phyloP scores from a whole-genome alignment of 768 basidiomycete species.

The Lactarius sp. region DNA sequence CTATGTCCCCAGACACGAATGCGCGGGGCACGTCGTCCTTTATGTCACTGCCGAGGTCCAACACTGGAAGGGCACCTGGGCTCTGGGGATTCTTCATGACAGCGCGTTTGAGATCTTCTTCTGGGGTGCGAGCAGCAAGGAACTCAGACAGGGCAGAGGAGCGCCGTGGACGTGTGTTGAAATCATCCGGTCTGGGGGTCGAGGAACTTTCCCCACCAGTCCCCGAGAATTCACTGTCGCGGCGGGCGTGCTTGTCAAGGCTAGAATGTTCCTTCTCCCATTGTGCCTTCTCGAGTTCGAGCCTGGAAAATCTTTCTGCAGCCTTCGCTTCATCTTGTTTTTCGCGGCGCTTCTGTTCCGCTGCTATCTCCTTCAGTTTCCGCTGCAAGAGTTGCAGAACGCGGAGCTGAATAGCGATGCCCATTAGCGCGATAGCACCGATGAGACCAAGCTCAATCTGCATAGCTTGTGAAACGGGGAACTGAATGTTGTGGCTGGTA shows the following conservation, averaged over 20 bases:
- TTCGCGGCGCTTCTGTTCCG: conserved; percentile 67
- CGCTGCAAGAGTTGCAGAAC: conserved; percentile 74
- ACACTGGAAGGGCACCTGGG: conserved; percentile 55
- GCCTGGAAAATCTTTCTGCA: conserved; percentile 57
- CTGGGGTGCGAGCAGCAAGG: conserved; percentile 53
- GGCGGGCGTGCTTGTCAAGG: conserved; percentile 52
- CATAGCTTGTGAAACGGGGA: conserved; percentile 87
- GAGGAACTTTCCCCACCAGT: conserved; percentile 38
- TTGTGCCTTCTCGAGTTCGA: conserved; percentile 65
- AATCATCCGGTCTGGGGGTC: conserved; percentile 46
- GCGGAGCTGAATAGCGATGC: conserved; percentile 84
- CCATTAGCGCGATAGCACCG: conserved; percentile 78
- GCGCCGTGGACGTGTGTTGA: conserved; percentile 54
- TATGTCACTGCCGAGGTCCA: conserved; percentile 73
- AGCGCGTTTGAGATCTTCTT: conserved; percentile 56
- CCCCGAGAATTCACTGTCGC: conserved; percentile 59
- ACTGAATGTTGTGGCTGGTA: conserved; percentile 56
- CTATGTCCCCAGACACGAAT: conserved; percentile 46
- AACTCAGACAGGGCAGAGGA: conserved; percentile 72
- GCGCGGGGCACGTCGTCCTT: conserved; percentile 68
- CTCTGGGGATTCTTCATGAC: conserved; percentile 43
- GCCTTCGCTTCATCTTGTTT: conserved; percentile 73
- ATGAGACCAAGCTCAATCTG: conserved; percentile 89
- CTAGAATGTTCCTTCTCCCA: conserved; percentile 88
- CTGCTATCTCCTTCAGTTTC: conserved; percentile 74